Percentiles rank a stretch among this genome's conserved stretches.
These are phyloP conservation scores for Solanum arcanum DNA, from an alignment of 257 asterid species.

Conservation along the genomic window DNA sequence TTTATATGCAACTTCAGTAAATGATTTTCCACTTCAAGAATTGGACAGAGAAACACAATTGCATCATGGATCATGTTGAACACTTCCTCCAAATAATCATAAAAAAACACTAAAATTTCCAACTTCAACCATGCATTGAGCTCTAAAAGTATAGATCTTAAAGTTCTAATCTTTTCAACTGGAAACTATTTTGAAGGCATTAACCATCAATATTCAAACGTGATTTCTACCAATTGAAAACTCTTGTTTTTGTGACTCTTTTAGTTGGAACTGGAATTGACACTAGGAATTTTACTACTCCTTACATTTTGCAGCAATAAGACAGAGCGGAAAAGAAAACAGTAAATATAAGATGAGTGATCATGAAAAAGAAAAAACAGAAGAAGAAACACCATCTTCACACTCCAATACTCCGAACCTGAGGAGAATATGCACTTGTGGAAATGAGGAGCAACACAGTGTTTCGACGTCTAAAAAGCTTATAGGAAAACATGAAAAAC, in stretches of 20 bases:
- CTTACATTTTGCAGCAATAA: conserved; percentile 1
- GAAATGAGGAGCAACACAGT: neutral
- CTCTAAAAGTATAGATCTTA: neutral
- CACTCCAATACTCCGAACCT: neutral
- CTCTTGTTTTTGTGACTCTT: neutral
- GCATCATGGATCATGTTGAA: neutral
- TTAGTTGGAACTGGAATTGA: neutral
- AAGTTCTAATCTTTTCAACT: neutral
- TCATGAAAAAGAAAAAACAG: neutral
- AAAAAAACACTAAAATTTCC: neutral
- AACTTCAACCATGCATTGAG: neutral
- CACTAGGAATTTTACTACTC: neutral
- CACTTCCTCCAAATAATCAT: neutral
- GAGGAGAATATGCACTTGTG: neutral
- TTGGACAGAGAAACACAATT: neutral
- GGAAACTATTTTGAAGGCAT: neutral
- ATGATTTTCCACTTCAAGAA: neutral
- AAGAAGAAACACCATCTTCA: neutral
- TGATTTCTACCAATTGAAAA: neutral
- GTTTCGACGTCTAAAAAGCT: neutral
- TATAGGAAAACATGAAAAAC: neutral
- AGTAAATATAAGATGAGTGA: neutral
- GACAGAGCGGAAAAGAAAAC: neutral
- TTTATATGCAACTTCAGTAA: neutral
- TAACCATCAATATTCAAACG: neutral